Evolutionary conservation across 495 filamentous ascomycete species (phyloP).

Genomic region (Pyrenula aspistea): DNA sequence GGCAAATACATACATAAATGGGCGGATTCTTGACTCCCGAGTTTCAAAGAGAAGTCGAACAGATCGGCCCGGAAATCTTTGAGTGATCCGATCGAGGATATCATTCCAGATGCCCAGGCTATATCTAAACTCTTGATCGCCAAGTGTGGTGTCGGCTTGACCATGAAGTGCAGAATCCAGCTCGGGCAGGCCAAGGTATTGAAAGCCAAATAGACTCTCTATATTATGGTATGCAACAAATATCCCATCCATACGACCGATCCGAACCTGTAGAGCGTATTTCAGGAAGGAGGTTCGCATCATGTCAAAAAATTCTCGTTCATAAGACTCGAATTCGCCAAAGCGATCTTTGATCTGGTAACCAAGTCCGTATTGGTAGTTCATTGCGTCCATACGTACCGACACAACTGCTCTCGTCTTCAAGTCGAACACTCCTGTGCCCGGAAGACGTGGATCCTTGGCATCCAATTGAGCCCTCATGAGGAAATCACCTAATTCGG

Average conservation of each 20-base stretch:
- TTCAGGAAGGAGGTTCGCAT: conserved; percentile 89
- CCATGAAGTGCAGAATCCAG: conserved; percentile 84
- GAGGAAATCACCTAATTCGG: conserved; percentile 76
- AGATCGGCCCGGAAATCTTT: conserved; percentile 57
- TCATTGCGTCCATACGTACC: conserved; percentile 69
- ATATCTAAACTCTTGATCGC: conserved; percentile 77
- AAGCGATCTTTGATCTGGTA: conserved; percentile 72
- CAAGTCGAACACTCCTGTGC: conserved; percentile 90
- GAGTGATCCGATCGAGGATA: conserved; percentile 58
- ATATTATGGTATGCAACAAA: conserved; percentile 98
- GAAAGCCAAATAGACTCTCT: conserved; percentile 92
- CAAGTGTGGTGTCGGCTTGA: conserved; percentile 46
- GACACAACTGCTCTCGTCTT: conserved; percentile 89
- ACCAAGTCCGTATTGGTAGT: conserved; percentile 62
- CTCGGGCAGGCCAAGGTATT: conserved; percentile 75
- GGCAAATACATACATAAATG: conserved; percentile 78
- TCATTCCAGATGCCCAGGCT: conserved; percentile 71
- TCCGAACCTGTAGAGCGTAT: conserved; percentile 89
- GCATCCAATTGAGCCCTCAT: conserved; percentile 96
- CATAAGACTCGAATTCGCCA: conserved; percentile 79
- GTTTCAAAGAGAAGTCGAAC: conserved; percentile 85
- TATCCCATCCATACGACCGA: conserved; percentile 97
- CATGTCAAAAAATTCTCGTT: conserved; percentile 96
- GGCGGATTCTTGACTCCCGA: conserved; percentile 36
- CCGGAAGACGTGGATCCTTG: conserved; percentile 73